Evolutionary conservation across 495 filamentous ascomycete species (phyloP).

Genomic region (Penicillium alfredii): DNA sequence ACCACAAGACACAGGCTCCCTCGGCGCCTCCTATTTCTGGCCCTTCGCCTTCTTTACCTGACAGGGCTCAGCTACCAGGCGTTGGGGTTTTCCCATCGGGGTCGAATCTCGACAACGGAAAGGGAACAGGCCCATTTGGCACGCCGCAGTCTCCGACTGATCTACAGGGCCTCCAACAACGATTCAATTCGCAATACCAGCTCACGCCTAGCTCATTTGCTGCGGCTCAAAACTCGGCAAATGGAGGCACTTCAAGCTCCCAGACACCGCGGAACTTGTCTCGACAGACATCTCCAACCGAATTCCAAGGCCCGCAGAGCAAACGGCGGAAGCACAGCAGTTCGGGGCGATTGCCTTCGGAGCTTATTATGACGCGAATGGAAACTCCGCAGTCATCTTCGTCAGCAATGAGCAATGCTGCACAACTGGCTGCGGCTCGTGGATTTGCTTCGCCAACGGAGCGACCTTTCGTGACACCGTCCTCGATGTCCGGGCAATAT

Average conservation of each 20-base stretch:
- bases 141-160: conserved; percentile 44
- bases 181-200: conserved; percentile 42
- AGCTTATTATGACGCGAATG: conserved; percentile 73
- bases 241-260: conserved; percentile 39
- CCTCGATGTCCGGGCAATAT: conserved; percentile 46
- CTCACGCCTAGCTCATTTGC: conserved; percentile 32
- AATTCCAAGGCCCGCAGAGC: conserved; percentile 50
- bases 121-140: conserved; percentile 16
- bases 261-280: conserved; percentile 61
- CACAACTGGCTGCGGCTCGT: conserved; percentile 36
- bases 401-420: conserved; percentile 27
- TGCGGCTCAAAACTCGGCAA: conserved; percentile 27
- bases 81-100: conserved; percentile 42
- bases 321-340: conserved; percentile 74
- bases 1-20: conserved; percentile 78
- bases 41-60: conserved; percentile 34
- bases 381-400: conserved; percentile 47
- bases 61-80: conserved; percentile 40
- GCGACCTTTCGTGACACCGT: conserved; percentile 40
- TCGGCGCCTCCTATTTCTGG: conserved; percentile 30
- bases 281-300: conserved; percentile 63
- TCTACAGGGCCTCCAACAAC: conserved; percentile 47
- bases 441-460: conserved; percentile 42
- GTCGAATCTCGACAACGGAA: conserved; percentile 24
- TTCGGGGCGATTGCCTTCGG: conserved; percentile 59